phyloP scores from a whole-genome alignment of 257 asterid species.

The Plantago major region DNA sequence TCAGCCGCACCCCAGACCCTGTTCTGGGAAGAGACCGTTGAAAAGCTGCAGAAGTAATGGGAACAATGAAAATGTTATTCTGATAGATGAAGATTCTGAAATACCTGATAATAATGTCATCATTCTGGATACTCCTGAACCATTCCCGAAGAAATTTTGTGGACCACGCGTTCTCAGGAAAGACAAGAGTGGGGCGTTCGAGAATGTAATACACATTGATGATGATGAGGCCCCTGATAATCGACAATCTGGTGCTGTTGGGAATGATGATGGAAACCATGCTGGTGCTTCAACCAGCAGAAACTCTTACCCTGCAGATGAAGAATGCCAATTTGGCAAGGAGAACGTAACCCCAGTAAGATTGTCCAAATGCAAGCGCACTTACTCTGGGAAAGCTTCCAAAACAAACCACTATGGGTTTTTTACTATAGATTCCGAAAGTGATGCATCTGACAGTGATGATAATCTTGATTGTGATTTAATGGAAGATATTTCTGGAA shows the following conservation, averaged over 20 bases:
- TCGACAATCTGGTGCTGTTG: constrained; percentile 15
- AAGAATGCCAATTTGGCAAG: background rate
- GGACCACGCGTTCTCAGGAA: constrained; percentile 20
- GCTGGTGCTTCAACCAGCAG: constrained; percentile 26
- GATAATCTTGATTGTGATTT: constrained; percentile 20
- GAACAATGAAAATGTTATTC: constrained; percentile 23
- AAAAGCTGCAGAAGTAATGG: constrained; percentile 31
- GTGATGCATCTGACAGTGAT: constrained; percentile 36
- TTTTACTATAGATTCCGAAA: constrained; percentile 35
- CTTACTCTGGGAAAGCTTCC: constrained; percentile 71
- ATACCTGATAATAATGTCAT: constrained; percentile 17
- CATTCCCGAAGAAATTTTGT: constrained; percentile 17
- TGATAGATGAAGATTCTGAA: constrained; percentile 38
- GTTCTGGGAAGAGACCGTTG: constrained; percentile 24
- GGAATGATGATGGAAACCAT: constrained; percentile 6
- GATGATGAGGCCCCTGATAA: constrained; percentile 36
- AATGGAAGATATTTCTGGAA: background rate
- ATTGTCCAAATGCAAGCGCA: constrained; percentile 80
- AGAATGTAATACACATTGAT: constrained; percentile 35
- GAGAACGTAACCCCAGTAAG: constrained; percentile 61
- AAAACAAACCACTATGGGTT: constrained; percentile 43
- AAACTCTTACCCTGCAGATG: constrained; percentile 15
- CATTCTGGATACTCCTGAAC: constrained; percentile 20
- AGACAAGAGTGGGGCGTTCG: no score
- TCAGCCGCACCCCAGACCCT: constrained; percentile 21